These are phyloP conservation scores for Serendipita sp. DNA, from an alignment of 768 basidiomycete genomes.

Conservation along the genomic window DNA sequence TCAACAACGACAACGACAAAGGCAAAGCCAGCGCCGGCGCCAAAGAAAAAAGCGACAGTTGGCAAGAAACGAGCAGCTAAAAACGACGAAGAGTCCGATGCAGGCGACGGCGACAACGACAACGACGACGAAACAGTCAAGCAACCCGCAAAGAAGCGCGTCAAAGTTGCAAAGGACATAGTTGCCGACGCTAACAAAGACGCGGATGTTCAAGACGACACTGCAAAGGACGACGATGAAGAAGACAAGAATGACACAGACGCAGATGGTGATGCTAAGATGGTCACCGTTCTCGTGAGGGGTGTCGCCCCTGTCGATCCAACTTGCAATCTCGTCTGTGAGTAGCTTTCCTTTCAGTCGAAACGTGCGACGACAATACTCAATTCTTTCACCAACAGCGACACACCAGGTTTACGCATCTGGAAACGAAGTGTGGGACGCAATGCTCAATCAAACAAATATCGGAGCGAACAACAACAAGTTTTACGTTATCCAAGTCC, in stretches of 20 bases:
- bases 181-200: constrained; percentile 17
- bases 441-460: constrained; percentile 27
- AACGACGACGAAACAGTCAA: constrained; percentile 3
- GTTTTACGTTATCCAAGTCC: constrained; percentile 45
- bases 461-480: constrained; percentile 27
- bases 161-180: constrained; percentile 16
- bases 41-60: constrained; percentile 13
- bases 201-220: constrained; percentile 10
- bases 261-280: not conserved
- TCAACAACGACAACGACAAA: constrained; percentile 9
- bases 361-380: not conserved
- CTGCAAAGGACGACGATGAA: constrained; percentile 15
- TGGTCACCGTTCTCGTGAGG: constrained; percentile 33
- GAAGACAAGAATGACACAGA: constrained; percentile 1
- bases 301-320: constrained; percentile 43
- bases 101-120: not conserved
- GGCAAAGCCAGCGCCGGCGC: constrained; percentile 10
- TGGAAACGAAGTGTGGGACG: constrained; percentile 34
- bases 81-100: constrained; percentile 9
- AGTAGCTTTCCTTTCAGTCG: constrained; percentile 16
- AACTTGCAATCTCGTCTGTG: constrained; percentile 29
- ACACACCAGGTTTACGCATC: constrained; percentile 36
- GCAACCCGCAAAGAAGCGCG: constrained; percentile 10
- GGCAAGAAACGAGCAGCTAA: constrained; percentile 15
- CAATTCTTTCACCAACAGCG: constrained; percentile 18